These are phyloP conservation scores for Cystofilobasidium bisporidii DNA, from an alignment of 768 basidiomycete species.

Conservation along the genomic window DNA sequence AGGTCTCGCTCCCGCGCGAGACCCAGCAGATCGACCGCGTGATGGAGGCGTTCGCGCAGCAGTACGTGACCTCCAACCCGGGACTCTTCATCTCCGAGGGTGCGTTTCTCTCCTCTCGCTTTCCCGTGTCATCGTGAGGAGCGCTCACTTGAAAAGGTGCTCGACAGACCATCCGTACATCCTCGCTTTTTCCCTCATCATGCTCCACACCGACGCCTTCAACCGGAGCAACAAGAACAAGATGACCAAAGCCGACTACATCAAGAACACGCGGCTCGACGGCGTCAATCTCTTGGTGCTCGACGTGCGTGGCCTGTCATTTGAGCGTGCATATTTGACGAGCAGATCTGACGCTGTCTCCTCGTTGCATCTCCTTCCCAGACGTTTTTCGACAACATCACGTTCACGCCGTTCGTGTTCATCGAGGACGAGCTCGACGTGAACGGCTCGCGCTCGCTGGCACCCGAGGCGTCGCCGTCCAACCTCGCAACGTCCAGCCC, in stretches of 20 bases:
- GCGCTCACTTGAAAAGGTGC: neutral
- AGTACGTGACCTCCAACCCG: slow-evolving; percentile 76
- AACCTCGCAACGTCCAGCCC: slow-evolving; percentile 2
- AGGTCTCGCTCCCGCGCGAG: slow-evolving; percentile 81
- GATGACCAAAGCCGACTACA: slow-evolving; percentile 90
- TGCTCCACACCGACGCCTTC: slow-evolving; percentile 97
- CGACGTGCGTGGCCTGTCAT: slow-evolving; percentile 51
- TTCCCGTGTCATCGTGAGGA: no score
- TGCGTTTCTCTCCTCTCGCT: slow-evolving; percentile 33
- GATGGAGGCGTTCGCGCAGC: slow-evolving; percentile 83
- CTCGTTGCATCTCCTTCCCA: slow-evolving; percentile 40
- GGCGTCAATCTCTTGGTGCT: slow-evolving; percentile 73
- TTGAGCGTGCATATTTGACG: neutral
- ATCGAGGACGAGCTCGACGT: slow-evolving; percentile 62
- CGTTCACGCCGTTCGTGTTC: slow-evolving; percentile 91
- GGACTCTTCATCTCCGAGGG: slow-evolving; percentile 68
- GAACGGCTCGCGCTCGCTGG: slow-evolving; percentile 46
- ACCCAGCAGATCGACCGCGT: slow-evolving; percentile 98
- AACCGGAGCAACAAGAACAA: slow-evolving; percentile 96
- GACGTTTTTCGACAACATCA: slow-evolving; percentile 95
- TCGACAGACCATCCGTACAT: slow-evolving; percentile 81
- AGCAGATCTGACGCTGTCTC: no score
- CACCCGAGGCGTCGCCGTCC: slow-evolving; percentile 10
- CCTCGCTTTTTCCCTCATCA: slow-evolving; percentile 91
- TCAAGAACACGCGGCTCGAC: slow-evolving; percentile 81